Conservation (phyloP, 1,139 yeast species). For the Nakaseomyces sp. region DNA sequence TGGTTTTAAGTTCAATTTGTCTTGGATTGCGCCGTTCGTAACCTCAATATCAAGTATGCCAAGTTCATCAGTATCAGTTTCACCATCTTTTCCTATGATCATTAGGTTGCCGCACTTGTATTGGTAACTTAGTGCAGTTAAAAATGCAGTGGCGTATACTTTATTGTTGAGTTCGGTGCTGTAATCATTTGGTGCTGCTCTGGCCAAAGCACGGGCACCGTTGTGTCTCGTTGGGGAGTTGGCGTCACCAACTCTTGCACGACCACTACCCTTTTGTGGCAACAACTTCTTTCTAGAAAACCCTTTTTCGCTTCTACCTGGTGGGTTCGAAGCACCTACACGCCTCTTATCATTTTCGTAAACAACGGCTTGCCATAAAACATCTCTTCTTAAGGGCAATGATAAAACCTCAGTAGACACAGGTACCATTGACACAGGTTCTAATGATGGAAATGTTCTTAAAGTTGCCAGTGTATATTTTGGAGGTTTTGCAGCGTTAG, state of each 20-base stretch:
- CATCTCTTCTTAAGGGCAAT: conserved; percentile 76
- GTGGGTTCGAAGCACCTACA: conserved; percentile 82
- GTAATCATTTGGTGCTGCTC: conserved; percentile 85
- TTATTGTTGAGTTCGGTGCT: conserved; percentile 72
- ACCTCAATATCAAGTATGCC: conserved; percentile 19
- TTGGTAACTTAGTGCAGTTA: conserved; percentile 72
- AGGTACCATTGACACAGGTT: conserved; percentile 71
- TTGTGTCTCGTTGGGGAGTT: conserved; percentile 88
- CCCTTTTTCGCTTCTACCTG: conserved; percentile 79
- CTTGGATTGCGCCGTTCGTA: conserved; percentile 32
- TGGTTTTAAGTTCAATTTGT: background rate
- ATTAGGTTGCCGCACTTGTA: conserved; percentile 66
- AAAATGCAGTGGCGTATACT: conserved; percentile 65
- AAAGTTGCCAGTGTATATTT: conserved; percentile 71
- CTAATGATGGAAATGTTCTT: conserved; percentile 80
- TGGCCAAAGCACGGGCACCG: conserved; percentile 86
- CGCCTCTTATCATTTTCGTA: conserved; percentile 85
- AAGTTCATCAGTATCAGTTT: conserved; percentile 23
- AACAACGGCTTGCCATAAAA: conserved; percentile 89
- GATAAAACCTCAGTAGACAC: conserved; percentile 61
- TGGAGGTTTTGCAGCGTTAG: conserved; percentile 44
- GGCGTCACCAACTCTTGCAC: conserved; percentile 93
- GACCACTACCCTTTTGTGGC: conserved; percentile 91
- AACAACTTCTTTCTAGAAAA: conserved; percentile 74
- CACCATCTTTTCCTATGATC: conserved; percentile 46